Evolutionary conservation across 202 grass and related monocot genomes (phyloP), one percentile per base, ranked within the genome.

Genomic region (Zizania palustris): DNA sequence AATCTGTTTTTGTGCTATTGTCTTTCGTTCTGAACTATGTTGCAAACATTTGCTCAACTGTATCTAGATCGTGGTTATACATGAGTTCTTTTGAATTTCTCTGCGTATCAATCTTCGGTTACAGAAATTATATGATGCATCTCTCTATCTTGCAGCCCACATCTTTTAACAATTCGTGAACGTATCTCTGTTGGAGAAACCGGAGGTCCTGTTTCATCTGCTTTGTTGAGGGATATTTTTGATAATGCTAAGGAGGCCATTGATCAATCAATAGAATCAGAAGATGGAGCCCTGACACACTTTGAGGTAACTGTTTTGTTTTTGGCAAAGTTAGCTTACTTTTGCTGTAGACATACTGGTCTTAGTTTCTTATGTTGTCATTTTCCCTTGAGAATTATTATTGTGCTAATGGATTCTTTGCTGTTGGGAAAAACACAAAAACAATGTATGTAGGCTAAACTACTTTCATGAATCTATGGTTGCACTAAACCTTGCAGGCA

Each of bases 251-350:
- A 28, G 82, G 85, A 79, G 67, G 69, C 77, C 51, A 78, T 98
- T 72, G 87, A 92, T 86, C 72, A 92, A 82, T 88, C 87, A 28
- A 49, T 94, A 78, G 80, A 85, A 28, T 88, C 62, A 15, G 95
- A 98, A 92, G 88, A 90, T 82, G 87, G 89, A 60, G 67, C 91
- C 36, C 71, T 98, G 37, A 92, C 85, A 53, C 91, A 98, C 76
- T 98, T 94, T 78, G 95, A 94, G 89, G 95, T 94, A 90, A 19
- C 12, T n/a, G 8, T n/a, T 53, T 16, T 16, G 7, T 20, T 51
- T 51, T n/a, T 28, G 28, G 28, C 28, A 28, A 28, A 28, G 28
- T 28, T 28, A 28, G 28, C 28, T 28, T 28, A 28, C 28, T 28
- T 28, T 28, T 28, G 28, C 28, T 28, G n/a, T n/a, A 28, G 28